Base-by-base conservation (phyloP, 2,329 filamentous ascomycete genomes). In the Hyphodiscus sp. region DNA sequence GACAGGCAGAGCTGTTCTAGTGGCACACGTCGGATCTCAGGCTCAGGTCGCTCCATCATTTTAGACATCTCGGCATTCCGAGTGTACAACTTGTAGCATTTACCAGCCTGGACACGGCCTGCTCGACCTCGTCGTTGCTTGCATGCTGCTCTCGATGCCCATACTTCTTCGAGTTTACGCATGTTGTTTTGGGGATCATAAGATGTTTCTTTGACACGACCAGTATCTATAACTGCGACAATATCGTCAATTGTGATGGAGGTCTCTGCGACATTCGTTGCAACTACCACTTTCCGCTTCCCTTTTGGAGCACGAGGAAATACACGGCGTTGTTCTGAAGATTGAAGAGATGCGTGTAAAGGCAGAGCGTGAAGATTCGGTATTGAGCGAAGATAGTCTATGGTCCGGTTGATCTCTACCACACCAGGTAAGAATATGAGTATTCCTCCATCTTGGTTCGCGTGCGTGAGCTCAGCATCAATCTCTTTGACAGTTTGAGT, bases 241-340 rank as follows among this genome's bases (percentile, higher is more conserved):
- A 99, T 89, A 67, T 99, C 94, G 67, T 96, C 91, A 56, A 99
- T 99, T 0, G 94, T 99, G 68, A 99, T 97, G 1, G 94, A 97
- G 0, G 94, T 99, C 69, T 99, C 94, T 1, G 94, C 94, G 2
- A 99, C 92, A 65, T 99, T 99, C 45, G 94, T 99, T 1, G 94
- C 89, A 7, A 92, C 89, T 33, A 99, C 88, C 13, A 99, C 82
- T 71, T 99, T 99, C 38, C 94, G 81, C 71, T 89, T 91, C 0
- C 91, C 91, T 2, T 74, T 69, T 0, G 92, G 91, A 4, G 94
- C 74, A 15, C 78, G 77, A 26, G 82, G 78, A 67, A 99, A 99
- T 0, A 99, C 94, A 20, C 83, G 81, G 56, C 88, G 86, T 70
- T 99, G 94, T 63, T 97, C 92, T 1, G 79, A 79, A 10, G 92